Evolutionary conservation across 2,329 filamentous ascomycete species (phyloP), one percentile per base, ranked within the genome.

Genomic region (Trichoderma sp.): DNA sequence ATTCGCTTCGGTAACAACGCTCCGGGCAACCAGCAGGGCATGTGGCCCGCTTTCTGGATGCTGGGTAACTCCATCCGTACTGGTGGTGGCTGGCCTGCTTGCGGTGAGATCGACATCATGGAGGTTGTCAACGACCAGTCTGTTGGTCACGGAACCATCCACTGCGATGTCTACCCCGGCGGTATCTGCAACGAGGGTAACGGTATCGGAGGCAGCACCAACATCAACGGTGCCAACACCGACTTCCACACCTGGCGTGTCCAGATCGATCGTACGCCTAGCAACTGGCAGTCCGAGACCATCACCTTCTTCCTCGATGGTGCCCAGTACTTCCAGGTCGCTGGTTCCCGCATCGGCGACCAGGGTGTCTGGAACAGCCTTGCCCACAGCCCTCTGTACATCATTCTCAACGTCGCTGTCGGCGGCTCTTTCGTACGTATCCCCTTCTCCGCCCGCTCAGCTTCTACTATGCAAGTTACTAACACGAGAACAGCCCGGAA

Each of bases 41-140:
- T 88, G 61, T 88, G 86, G 86, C 86, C 86, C 0, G 86, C 86
- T 0, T 88, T 88, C 73, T 88, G 86, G 86, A 79, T 87, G 70
- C 79, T 88, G 19, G 86, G 86, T 52, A 81, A 87, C 61, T 75
- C 81, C 13, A 78, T 84, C 67, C 82, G 84, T 31, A 78, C 82
- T 56, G 85, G 84, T 10, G 82, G 79, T 0, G 43, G 73, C 16
- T 88, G 87, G 87, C 87, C 87, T 0, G 65, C 70, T 10, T 85
- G 84, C 69, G 87, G 86, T 70, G 87, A 88, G 80, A 79, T 88
- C 61, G 87, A 88, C 75, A 84, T 88, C 72, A 80, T 88, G 75
- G 86, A 88, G 80, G 83, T 82, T 68, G 77, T 87, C 73, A 86
- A 87, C 76, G 86, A 86, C 11, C 66, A 79, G 52, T 76, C 77